Evolutionary conservation across 1,284 basidiomycete species (phyloP).

Genomic region (Ustilago trichophora): DNA sequence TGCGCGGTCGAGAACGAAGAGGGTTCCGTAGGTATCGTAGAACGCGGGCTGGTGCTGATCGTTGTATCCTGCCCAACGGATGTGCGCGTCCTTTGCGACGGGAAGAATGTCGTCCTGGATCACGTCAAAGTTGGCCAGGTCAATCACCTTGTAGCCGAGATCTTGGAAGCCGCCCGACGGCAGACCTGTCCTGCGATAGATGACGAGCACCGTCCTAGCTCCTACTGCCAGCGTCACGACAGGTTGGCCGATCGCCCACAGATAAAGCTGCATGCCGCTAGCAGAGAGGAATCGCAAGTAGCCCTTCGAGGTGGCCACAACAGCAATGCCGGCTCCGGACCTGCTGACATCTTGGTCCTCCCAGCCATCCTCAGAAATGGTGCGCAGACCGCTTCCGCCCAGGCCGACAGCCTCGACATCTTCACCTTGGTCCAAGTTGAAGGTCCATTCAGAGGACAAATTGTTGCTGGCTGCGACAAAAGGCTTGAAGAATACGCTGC

Average conservation of each 20-base stretch:
- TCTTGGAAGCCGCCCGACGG: conserved; percentile 81
- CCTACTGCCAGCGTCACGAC: conserved; percentile 89
- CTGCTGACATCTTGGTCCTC: conserved; percentile 52
- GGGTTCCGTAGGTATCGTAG: conserved; percentile 84
- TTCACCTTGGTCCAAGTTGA: conserved; percentile 76
- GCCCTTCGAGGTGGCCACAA: conserved; percentile 85
- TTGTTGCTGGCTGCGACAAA: conserved; percentile 69
- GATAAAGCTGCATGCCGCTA: conserved; percentile 86
- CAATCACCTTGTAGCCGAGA: conserved; percentile 83
- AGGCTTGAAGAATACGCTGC: conserved; percentile 76
- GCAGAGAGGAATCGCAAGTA: conserved; percentile 91
- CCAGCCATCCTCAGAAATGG: conserved; percentile 55
- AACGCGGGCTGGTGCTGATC: conserved; percentile 88
- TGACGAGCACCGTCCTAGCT: conserved; percentile 83
- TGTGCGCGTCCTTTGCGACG: conserved; percentile 76
- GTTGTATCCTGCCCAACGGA: conserved; percentile 93
- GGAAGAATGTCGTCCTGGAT: conserved; percentile 87
- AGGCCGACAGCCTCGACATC: conserved; percentile 78
- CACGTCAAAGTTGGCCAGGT: conserved; percentile 85
- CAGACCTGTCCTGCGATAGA: conserved; percentile 72
- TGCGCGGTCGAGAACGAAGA: conserved; percentile 86
- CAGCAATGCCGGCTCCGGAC: conserved; percentile 70
- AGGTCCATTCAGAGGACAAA: conserved; percentile 74
- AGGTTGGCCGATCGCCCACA: conserved; percentile 85
- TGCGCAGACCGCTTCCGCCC: conserved; percentile 61